Evolutionary conservation across 768 basidiomycete genomes (phyloP), one percentile per base, ranked within the genome.

Genomic region (Tulasnella sp.): DNA sequence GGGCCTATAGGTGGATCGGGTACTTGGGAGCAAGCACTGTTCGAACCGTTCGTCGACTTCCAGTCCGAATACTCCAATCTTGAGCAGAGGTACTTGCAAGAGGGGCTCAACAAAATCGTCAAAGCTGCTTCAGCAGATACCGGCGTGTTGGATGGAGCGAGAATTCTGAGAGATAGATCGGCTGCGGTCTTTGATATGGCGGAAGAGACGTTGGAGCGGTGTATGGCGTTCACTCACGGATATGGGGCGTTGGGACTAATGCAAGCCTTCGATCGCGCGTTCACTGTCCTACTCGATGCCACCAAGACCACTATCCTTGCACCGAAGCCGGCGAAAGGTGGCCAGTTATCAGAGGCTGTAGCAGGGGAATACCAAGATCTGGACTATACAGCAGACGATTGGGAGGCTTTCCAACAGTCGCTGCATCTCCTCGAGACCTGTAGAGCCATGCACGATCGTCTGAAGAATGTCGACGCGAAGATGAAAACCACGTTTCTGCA

Each of bases 41-140:
- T 93, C 69, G 92, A 94, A 68, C 91, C 95, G 1, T 98, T 97
- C 74, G 77, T 95, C 24, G 88, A 94, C 66, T 85, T 86, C 63
- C 95, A 98, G 66, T 75, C 81, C 17, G 86, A 94, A 58, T 97
- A 97, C 70, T 80, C 80, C 0, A 73, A 77, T 1, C 75, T 96
- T 32, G 96, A 99, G 71, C 77, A 79, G 34, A 79, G 82, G 5
- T 77, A 82, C 52, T 73, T 98, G 56, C 79, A 83, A 26, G 77
- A 81, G 49, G 72, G 74, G 1, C 73, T 89, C 17, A 74, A 73
- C 11, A n/a, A 72, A 75, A 8, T 77, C 78, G 51, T 30, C 3
- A 80, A 48, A 30, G 30, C 48, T 15, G 51, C 54, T 24, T 48
- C 52, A 24, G 58, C 49, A 47, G 56, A 47, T 52, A 41, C 49